Conservation (phyloP, 2,329 filamentous ascomycete genomes). For the Colletotrichum sp. region DNA sequence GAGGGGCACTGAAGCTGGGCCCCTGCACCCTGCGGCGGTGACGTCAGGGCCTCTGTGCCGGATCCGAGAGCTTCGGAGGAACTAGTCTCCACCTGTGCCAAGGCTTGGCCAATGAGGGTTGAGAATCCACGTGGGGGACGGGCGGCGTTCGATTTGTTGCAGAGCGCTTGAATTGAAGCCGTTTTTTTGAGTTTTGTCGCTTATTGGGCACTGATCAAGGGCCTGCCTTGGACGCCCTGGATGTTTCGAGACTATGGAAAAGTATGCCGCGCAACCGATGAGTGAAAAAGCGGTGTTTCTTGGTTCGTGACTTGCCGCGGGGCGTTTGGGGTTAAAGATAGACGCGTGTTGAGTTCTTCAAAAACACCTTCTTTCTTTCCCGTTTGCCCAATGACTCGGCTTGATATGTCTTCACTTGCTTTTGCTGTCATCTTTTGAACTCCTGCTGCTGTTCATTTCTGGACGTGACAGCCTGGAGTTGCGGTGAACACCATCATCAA, state of each 20-base stretch:
- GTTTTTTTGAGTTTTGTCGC: neutral
- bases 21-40: neutral
- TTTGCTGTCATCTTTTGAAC: neutral
- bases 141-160: constrained; percentile 6
- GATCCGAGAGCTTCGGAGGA: neutral
- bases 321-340: neutral
- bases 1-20: neutral
- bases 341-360: neutral
- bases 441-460: neutral
- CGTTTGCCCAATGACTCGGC: neutral
- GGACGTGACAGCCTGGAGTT: neutral
- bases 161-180: neutral
- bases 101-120: constrained; percentile 4
- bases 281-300: neutral
- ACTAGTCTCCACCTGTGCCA: neutral
- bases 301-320: neutral
- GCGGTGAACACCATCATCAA: neutral
- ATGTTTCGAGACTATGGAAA: neutral
- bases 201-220: neutral
- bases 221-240: neutral
- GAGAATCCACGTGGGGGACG: neutral
- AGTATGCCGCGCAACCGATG: neutral
- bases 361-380: neutral
- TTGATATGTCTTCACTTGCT: neutral
- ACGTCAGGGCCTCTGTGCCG: neutral